Evolutionary conservation across 805 yeast genomes (phyloP), one percentile per base, ranked within the genome.

Genomic region (Ogataea corticis): DNA sequence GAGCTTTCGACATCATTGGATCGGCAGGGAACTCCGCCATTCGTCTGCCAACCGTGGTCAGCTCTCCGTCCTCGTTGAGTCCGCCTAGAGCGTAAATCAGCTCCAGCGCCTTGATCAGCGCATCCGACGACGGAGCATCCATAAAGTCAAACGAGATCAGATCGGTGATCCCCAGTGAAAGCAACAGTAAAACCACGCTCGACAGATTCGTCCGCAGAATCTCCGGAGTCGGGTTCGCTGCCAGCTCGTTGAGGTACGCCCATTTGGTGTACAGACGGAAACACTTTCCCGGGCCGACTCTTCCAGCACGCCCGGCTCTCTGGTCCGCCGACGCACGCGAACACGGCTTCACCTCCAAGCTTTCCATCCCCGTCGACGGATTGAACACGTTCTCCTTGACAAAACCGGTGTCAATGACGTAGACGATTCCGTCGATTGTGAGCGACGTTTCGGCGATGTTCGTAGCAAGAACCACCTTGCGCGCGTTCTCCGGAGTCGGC

Each of bases 371-470:
- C 6, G 89, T 82, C 17, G 85, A 68, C 1, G 97, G 89, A 58
- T 91, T 90, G 67, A 80, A 92, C 3, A 88, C 86, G 58, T 89
- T 92, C 57, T 91, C 94, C 66, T 94, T 94, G 17, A 91, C 92
- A 62, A 87, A 89, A 0, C 99, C 99, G 0, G 97, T 89, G 64
- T 94, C 99, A 34, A 94, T 84, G 4, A 94, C 99, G 61, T 80
- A 94, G 33, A 83, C 89, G 39, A 92, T 87, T n/a, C 98, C 98
- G 62, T 92, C 95, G 50, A 92, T 91, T 9, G 99, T 92, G 61
- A 92, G 76, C 4, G 98, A 92, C 0, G 99, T 92, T 63, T 92
- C 99, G 9, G 99, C 99, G 54, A 94, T 94, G 56, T 94, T 94
- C 0, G 99, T 94, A 0, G 98, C 98, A 31, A 94, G 67, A 0